phyloP scores from a whole-genome alignment of 345 rosid genomes.

The Eucalyptus leucophloia region DNA sequence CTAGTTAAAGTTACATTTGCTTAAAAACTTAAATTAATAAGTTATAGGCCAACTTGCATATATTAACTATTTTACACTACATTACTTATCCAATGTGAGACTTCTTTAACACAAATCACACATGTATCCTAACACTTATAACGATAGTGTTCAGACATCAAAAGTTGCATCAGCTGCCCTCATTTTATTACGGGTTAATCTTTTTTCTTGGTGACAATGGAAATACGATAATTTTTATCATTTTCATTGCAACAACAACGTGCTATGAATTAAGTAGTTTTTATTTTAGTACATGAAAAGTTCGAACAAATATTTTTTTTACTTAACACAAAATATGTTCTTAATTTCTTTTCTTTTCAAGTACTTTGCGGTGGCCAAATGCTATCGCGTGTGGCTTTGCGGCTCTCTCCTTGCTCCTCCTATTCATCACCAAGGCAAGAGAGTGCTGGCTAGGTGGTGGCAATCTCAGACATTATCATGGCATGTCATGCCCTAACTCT shows the following conservation, averaged over 20 bases:
- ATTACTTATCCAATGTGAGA: fast-evolving
- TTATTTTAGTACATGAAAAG: background rate
- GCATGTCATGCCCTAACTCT: background rate
- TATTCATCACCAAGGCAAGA: background rate
- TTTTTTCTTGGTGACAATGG: background rate
- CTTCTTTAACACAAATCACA: fast-evolving
- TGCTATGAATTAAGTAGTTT: background rate
- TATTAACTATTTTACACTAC: too few species aligned
- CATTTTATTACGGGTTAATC: fast-evolving
- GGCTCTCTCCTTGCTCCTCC: constrained; percentile 21
- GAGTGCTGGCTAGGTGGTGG: background rate
- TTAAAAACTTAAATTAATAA: too few species aligned
- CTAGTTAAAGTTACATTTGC: fast-evolving
- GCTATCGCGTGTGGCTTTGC: constrained; percentile 45
- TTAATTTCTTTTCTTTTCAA: background rate
- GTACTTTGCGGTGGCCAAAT: constrained; percentile 29
- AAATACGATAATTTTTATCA: background rate
- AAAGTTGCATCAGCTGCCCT: constrained; percentile 4
- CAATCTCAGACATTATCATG: constrained; percentile 28
- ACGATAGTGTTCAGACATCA: constrained; percentile 73
- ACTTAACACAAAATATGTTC: background rate
- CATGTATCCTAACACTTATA: background rate
- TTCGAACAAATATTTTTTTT: fast-evolving
- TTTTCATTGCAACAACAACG: background rate
- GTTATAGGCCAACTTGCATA: too few species aligned